Conservation (phyloP, 352 stramenopile species). For the Phytopythium litorale region DNA sequence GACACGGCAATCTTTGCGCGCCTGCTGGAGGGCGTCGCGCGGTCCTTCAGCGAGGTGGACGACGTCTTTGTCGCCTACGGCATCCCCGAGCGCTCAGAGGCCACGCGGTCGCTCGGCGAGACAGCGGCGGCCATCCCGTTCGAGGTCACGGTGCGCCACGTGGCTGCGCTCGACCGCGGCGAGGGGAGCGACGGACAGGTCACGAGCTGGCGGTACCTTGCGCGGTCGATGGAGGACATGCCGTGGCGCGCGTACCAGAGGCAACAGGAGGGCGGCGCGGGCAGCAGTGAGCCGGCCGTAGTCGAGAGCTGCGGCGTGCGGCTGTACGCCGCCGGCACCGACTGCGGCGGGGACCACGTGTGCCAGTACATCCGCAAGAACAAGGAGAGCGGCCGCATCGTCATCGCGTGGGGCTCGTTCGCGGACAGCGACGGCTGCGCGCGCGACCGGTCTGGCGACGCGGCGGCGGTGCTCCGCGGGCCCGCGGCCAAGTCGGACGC, state of each 20-base stretch:
- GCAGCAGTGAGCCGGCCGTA: slow-evolving; percentile 26
- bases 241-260: slow-evolving; percentile 17
- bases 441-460: background rate
- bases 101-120: background rate
- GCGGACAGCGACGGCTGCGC: slow-evolving; percentile 10
- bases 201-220: slow-evolving; percentile 24
- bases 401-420: slow-evolving; percentile 36
- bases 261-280: slow-evolving; percentile 4
- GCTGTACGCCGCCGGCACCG: slow-evolving; percentile 18
- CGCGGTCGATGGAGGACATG: slow-evolving; percentile 12
- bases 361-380: slow-evolving; percentile 33
- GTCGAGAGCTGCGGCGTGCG: slow-evolving; percentile 32
- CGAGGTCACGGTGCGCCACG: slow-evolving; percentile 4
- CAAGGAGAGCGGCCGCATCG: slow-evolving; percentile 29
- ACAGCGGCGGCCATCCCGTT: background rate
- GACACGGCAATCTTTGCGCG: slow-evolving; percentile 12
- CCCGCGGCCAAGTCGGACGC: background rate
- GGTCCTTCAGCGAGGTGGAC: slow-evolving; percentile 8
- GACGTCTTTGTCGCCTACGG: slow-evolving; percentile 4
- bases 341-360: slow-evolving; percentile 18
- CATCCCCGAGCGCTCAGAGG: background rate
- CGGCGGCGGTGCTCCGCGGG: background rate
- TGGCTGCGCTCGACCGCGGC: background rate
- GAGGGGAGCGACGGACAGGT: background rate
- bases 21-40: slow-evolving; percentile 5